Evolutionary conservation across 352 stramenopile genomes (phyloP).

Genomic region (Pythium brassicae): DNA sequence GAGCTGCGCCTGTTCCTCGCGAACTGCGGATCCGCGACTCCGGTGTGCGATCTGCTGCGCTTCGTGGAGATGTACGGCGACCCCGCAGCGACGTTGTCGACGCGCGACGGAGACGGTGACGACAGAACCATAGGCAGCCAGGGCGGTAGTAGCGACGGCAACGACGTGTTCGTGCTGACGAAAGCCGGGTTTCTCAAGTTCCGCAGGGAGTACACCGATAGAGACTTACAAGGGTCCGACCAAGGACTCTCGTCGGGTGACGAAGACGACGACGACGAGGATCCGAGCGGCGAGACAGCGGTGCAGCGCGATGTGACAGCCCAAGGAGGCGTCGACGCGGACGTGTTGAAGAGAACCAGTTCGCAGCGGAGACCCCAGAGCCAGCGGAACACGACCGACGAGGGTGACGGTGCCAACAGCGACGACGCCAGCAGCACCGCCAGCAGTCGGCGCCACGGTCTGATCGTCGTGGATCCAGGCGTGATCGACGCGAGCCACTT

Average conservation of each 20-base stretch:
- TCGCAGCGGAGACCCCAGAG: too few species aligned
- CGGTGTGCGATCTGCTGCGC: constrained; percentile 35
- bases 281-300: constrained; percentile 12
- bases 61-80: constrained; percentile 56
- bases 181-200: constrained; percentile 52
- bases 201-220: constrained; percentile 37
- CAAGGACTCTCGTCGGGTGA: constrained; percentile 29
- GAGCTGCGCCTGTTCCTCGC: constrained; percentile 44
- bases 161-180: constrained; percentile 28
- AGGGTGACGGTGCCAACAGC: background rate
- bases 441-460: background rate
- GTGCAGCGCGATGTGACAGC: constrained; percentile 1
- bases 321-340: background rate
- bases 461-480: constrained; percentile 21
- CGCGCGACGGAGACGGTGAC: background rate
- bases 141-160: background rate
- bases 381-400: background rate
- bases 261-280: constrained; percentile 21
- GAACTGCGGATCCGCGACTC: constrained; percentile 38
- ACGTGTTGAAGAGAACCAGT: background rate
- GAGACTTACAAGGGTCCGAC: constrained; percentile 25
- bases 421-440: background rate
- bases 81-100: constrained; percentile 11
- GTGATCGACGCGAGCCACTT: constrained; percentile 26
- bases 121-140: background rate